Evolutionary conservation across 106 monocot species (phyloP), one percentile per base, ranked within the genome.

Genomic region (Apostasia ramifera): DNA sequence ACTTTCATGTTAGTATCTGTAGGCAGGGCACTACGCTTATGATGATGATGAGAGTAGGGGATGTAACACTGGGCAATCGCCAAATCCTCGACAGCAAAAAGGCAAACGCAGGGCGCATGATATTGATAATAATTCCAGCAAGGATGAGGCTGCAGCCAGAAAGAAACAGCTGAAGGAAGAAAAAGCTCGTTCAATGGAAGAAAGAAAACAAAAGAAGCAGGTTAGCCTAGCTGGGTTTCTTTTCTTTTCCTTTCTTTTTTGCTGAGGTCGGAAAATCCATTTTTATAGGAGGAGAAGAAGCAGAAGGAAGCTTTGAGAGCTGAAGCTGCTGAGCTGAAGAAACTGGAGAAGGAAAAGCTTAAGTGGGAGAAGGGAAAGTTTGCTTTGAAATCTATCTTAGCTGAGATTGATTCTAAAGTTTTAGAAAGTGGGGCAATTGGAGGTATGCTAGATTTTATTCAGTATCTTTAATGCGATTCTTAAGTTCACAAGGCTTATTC

Each of bases 361-460:
- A 92, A 85, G 71, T 95, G 95, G 95, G 92, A 89, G 68, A 89
- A 78, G 48, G 95, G 95, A 57, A 95, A 95, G 58, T 75, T 81
- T 62, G 95, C 95, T 12, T 14, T 82, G 39, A 86, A 89, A 57
- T 95, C 84, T 70, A 92, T 95, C 68, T 67, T 91, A 40, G 89
- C 89, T 67, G 88, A 86, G 79, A 84, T 95, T 78, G 95, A 95
- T 80, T 44, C 82, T 57, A 95, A 77, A 68, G 76, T 95, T 58
- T 59, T 89, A 67, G 88, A 95, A 77, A 88, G 72, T 75, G 92
- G 92, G 55, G 80, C 71, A 59, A 41, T 92, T 68, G 92, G 95
- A 75, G 95, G 95, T 95, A 64, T 15, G 66, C 40, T 9, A 67
- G 39, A 54, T 63, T 8, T 41, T 69, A 51, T 14, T 12, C 57